Base-by-base conservation (phyloP, 345 rosid species). In the Tarenaya hassleriana region DNA sequence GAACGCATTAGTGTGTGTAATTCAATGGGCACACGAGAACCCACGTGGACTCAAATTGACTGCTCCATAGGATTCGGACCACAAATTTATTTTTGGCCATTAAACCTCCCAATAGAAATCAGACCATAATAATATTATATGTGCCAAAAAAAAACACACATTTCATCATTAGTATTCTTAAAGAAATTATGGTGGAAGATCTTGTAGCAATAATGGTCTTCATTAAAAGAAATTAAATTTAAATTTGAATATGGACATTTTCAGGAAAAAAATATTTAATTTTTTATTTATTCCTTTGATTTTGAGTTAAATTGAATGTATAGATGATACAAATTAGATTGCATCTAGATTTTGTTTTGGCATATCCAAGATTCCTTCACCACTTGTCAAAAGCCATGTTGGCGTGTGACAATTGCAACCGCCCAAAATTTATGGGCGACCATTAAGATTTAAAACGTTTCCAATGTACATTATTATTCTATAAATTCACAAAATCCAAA, bases 341-440 rank as follows among this genome's bases (percentile, higher is more conserved):
- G 16, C 15, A 13, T 39, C 9, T 39, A 3, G 13, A 7, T 39
- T 12, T 39, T 39, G 42, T 16, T 12, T 5, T 48, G 9, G 17
- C 40, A 41, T 9, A 20, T 7, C 20, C 35, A 21, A 46, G 15
- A 34, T 35, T 35, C 15, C 47, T 47, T 47, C 33, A 1, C 65
- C 58, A 51, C 51, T 34, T 33, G 33, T 38, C 48, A 11, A 3
- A 41, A n/a, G 41, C 18, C 12, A 41, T 48, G 37, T 47, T 4
- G 48, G 27, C 43, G 41, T 51, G 51, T 29, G 5, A 2, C 2
- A 24, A 19, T 16, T 44, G 5, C 8, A 42, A 7, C 33, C 19
- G 35, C 52, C 19, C 19, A 62, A 46, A 3, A 47, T 40, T 39
- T 32, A 40, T 49, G 50, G 50, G 24, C 50, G 40, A 16, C 45